These are phyloP conservation scores for Heterobasidion annosum DNA, from an alignment of 1,284 basidiomycete genomes.

Conservation along the genomic window DNA sequence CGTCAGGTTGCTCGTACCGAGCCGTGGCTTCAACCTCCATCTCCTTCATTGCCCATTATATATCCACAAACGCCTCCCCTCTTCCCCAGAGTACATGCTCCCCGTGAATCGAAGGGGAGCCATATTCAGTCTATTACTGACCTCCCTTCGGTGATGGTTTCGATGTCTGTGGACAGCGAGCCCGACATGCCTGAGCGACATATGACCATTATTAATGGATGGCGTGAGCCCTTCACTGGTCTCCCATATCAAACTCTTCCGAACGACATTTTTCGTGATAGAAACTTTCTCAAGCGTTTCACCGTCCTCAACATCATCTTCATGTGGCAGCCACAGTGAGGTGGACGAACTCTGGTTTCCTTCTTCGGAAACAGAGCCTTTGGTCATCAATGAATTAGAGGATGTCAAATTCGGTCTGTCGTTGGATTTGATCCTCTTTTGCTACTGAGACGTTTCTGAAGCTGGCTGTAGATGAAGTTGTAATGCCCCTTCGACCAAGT, in stretches of 20 bases:
- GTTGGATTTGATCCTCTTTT: background rate
- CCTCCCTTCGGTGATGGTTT: background rate
- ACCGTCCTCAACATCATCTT: background rate
- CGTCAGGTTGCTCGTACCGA: background rate
- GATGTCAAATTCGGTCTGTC: background rate
- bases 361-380: background rate
- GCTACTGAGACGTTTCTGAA: background rate
- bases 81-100: background rate
- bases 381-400: background rate
- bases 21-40: background rate
- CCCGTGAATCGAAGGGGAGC: background rate
- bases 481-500: background rate
- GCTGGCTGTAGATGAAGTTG: background rate
- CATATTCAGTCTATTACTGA: background rate
- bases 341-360: conserved; percentile 2
- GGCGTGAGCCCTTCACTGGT: background rate
- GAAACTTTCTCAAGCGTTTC: background rate
- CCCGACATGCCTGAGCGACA: background rate
- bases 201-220: background rate
- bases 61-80: background rate
- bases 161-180: background rate
- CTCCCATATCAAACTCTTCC: background rate
- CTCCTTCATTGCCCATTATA: background rate
- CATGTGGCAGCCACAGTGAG: background rate
- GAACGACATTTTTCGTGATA: background rate